These are phyloP conservation scores for Phascolomyces articulosus DNA, from an alignment of 371 early-diverging fungal species.

Conservation along the genomic window DNA sequence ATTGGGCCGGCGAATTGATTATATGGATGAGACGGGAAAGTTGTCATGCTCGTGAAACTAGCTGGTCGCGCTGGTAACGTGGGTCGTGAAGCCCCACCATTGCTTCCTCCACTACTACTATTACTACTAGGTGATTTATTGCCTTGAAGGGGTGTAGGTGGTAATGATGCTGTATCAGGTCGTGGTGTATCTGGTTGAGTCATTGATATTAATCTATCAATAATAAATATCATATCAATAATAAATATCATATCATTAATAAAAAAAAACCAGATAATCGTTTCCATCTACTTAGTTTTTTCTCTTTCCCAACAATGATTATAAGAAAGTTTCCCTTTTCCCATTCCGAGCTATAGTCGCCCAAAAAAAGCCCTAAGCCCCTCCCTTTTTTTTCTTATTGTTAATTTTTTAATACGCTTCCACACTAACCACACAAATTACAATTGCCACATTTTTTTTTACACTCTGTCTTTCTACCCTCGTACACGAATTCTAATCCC, in stretches of 20 bases:
- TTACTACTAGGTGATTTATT: slow-evolving; percentile 24
- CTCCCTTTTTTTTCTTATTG: background rate
- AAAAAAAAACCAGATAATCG: too few relatives aligned
- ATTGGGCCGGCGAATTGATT: slow-evolving; percentile 29
- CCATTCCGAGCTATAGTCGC: slow-evolving; percentile 5
- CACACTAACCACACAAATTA: too few relatives aligned
- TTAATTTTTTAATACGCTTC: too few relatives aligned
- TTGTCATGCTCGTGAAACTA: slow-evolving; percentile 45
- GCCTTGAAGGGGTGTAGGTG: slow-evolving; percentile 20
- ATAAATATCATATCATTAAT: background rate
- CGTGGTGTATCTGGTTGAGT: slow-evolving; percentile 24
- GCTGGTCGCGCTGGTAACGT: slow-evolving; percentile 42
- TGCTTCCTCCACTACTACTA: slow-evolving; percentile 18
- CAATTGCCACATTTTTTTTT: too few relatives aligned
- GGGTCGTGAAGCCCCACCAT: slow-evolving; percentile 21
- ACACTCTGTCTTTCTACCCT: too few relatives aligned
- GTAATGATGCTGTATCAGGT: slow-evolving; percentile 18
- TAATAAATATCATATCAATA: background rate
- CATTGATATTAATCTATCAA: slow-evolving; percentile 20
- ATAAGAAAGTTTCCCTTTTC: slow-evolving; percentile 1
- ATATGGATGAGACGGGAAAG: slow-evolving; percentile 49
- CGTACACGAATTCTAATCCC: too few relatives aligned
- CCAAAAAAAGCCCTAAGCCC: background rate
- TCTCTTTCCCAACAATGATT: background rate
- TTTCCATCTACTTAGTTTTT: background rate